Conservation (phyloP, 169 alveolate genomes). For the Cryptosporidium ubiquitum region DNA sequence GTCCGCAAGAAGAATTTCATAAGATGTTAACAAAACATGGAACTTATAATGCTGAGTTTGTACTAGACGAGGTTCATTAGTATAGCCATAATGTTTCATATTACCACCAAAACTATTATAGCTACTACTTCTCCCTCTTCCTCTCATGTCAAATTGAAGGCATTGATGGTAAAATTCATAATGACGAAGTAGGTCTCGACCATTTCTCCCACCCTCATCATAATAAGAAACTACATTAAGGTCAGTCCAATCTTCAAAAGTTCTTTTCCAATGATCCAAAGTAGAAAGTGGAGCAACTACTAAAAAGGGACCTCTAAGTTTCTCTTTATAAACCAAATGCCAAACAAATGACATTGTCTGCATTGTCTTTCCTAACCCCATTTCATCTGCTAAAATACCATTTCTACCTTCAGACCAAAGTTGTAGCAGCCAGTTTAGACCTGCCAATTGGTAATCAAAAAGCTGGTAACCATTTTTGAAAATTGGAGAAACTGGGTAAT, state of each 20-base stretch:
- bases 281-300: conserved; percentile 92
- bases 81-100: conserved; percentile 36
- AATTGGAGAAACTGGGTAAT: conserved; percentile 68
- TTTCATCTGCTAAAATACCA: conserved; percentile 93
- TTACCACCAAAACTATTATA: conserved; percentile 52
- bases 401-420: conserved; percentile 87
- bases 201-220: conserved; percentile 88
- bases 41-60: conserved; percentile 83
- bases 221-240: conserved; percentile 87
- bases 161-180: conserved; percentile 83
- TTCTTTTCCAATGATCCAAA: conserved; percentile 91
- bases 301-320: conserved; percentile 87
- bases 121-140: conserved; percentile 79
- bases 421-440: conserved; percentile 86
- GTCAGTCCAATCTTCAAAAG: conserved; percentile 91
- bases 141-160: conserved; percentile 80
- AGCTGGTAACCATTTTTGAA: conserved; percentile 70
- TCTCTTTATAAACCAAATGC: conserved; percentile 82
- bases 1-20: conserved; percentile 89
- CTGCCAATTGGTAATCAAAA: conserved; percentile 77
- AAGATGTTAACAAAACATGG: conserved; percentile 86
- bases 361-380: conserved; percentile 80
- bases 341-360: conserved; percentile 85
- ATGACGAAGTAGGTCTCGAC: conserved; percentile 85
- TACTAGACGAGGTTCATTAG: conserved; percentile 75